Evolutionary conservation across 2,329 filamentous ascomycete genomes (phyloP), one percentile per base, ranked within the genome.

Genomic region (Fusarium luffae): DNA sequence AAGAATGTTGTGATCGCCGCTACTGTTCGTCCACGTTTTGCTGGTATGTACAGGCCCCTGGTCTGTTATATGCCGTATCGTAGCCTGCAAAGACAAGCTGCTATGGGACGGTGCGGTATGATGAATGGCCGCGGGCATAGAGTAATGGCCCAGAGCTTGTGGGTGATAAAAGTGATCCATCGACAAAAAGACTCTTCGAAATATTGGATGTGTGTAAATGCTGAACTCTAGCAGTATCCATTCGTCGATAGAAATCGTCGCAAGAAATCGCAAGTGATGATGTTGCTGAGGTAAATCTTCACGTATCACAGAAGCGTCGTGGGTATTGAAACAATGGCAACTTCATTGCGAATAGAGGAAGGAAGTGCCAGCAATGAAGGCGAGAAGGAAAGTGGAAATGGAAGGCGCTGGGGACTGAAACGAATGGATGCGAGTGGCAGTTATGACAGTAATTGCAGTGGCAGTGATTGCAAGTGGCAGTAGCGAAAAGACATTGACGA

Each of bases 21-120:
- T 87, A 43, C 85, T 86, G 19, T 86, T 85, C 1, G 85, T 84
- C 88, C 88, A 90, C 5, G 86, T 89, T 43, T 82, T 84, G 73
- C 85, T 88, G 67, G 80, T 85, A 54, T 75, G 77, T 51, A 79
- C 75, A 21, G 67, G 57, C 19, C 68, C 67, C 19, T 63, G 63
- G 25, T 59, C 63, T 16, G 73, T 37, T 54, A 73, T 73, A 37
- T 77, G 75, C 14, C 75, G 42, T 16, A 71, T 74, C 13, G 70
- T 61, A 48, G 68, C 73, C 43, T 76, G 77, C 3, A 77, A 73
- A 11, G 76, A 77, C 5, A 70, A 49, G 12, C 67, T 75, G 60
- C 76, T 78, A n/a, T 69, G 68, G 10, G 76, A 76, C 8, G 68
- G 66, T 4, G 69, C 59, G 19, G 75, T 37, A 46, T 54, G 74